Evolutionary conservation across 306 rosid species (phyloP), one percentile per base, ranked within the genome.

Genomic region (apple (Malus domestica)): DNA sequence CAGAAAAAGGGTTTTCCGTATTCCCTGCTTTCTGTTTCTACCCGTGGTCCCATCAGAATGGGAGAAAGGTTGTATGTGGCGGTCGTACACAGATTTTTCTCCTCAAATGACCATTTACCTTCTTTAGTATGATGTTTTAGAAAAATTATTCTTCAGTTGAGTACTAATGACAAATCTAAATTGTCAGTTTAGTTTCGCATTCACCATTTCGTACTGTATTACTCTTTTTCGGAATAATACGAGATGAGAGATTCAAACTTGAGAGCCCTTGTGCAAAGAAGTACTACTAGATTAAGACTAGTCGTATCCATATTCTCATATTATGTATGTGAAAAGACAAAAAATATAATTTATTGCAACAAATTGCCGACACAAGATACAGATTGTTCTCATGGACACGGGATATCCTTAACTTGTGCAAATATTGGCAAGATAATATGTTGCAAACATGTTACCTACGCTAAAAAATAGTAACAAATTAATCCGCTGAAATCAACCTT

Each of bases 401-500:
- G 44, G 45, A 8, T 4, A 49, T 64, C 68, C 2, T 64, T 29
- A 32, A 15, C 8, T 64, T 13, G 14, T 3, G 67, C 78, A 74
- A 74, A 52, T 19, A 44, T 62, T 30, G 11, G 23, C 70, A 74
- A 12, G 70, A 18, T 46, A 45, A 62, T 74, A 29, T 27, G 60
- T n/a, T 29, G 70, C 70, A 44, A 62, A 44, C 51, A 74, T 62
- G 51, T 44, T 61, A 15, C 3, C 44, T 30, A 4, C 12, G 29
- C 32, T 45, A 30, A 9, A 61, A n/a, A 4, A 2, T 35, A 58
- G 27, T 63, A 72, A 29, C 72, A 59, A 62, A 19, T 55, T 19
- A 68, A 15, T 70, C 67, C 33, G 62, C 62, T n/a, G 27, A 68
- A 55, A 57, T 79, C 68, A 76, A 72, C 52, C 75, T 76, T 83